Evolutionary conservation across 1,139 yeast genomes (phyloP), one percentile per base, ranked within the genome.

Genomic region (Candida dubliniensis): DNA sequence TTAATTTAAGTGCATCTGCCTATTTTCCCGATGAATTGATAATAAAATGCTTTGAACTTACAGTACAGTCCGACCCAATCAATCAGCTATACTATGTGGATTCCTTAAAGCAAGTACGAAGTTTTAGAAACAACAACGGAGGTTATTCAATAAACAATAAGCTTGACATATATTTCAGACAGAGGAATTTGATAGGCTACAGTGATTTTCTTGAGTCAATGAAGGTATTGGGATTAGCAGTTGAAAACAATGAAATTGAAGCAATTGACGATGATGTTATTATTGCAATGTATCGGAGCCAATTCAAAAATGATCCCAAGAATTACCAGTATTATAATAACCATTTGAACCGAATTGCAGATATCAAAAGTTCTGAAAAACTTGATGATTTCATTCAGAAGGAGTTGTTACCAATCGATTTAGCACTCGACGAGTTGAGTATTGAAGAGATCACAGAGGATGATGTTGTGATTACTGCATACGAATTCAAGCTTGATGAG

Each of bases 381-480:
- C 56, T 88, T n/a, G 53, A 53, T 6, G 63, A 68, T 15, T 82
- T 67, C 49, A 59, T 86, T 33, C 71, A 69, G 3, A 67, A 74
- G 27, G 91, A 86, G 55, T 75, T 85, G 2, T 56, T 80, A 32
- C 77, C 79, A 11, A 51, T 79, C 4, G 59, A 63, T 2, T 75
- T 80, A 42, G 95, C 96, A 0, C 79, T 85, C 52, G 73, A 72
- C 1, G 73, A 76, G 12, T 64, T 89, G 39, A 84, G 81, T 12
- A 76, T 85, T 23, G 84, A 78, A 52, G 80, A 77, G 31, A 72
- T 79, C 6, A 84, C 88, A 3, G 95, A 85, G 57, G 93, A 85
- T 56, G 95, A 86, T 47, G 81, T 86, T 35, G 78, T 86, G 4
- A 72, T 81, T 30, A 84, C 93, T 1, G 89, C 91, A 0, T 83